Conservation (phyloP, 2,329 filamentous ascomycete species). For the Verticillium isaacii region DNA sequence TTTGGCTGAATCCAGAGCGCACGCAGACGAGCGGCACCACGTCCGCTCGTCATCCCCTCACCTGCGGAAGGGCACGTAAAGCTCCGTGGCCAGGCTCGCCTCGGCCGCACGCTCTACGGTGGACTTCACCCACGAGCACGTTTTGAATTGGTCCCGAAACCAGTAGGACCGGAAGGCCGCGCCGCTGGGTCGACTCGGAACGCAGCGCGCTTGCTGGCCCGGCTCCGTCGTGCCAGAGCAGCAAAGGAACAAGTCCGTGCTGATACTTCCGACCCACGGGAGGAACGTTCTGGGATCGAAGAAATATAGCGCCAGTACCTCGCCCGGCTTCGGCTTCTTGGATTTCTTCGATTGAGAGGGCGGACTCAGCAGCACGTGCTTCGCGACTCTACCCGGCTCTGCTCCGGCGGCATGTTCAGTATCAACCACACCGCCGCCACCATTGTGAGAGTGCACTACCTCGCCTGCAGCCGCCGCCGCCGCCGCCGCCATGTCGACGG, state of each 20-base stretch:
- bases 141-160: too few species aligned
- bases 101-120: background rate
- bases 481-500: background rate
- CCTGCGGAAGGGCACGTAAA: background rate
- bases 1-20: background rate
- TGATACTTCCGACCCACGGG: background rate
- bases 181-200: background rate
- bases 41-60: background rate
- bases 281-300: background rate
- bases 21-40: background rate
- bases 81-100: background rate
- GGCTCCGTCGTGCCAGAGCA: too few species aligned
- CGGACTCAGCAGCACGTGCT: background rate
- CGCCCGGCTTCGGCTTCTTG: background rate
- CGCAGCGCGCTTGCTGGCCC: too few species aligned
- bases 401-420: background rate
- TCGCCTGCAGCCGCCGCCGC: background rate
- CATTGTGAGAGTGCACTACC: background rate
- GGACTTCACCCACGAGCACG: background rate
- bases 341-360: background rate
- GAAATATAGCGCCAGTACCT: background rate
- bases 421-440: background rate
- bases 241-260: background rate
- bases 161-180: background rate
- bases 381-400: background rate